Base-by-base conservation (phyloP, 768 basidiomycete genomes). In the Hemileccinum rubropunctum region DNA sequence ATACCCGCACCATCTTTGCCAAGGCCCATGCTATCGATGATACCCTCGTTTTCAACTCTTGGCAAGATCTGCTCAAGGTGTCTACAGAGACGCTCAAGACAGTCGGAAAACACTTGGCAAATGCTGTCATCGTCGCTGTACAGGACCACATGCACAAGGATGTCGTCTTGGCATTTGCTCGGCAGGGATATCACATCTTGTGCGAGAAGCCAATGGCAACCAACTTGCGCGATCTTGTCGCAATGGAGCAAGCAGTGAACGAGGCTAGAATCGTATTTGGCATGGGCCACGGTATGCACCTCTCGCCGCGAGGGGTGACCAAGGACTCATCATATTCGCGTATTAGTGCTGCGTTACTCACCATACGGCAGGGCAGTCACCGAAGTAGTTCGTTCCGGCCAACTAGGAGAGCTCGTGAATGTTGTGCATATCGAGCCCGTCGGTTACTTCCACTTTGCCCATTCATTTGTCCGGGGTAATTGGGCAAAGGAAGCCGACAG, bases 171-270 rank as follows among this genome's bases (percentile, higher is more conserved):
- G 88, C 84, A 0, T 92, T 91, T 69, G 84, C 84, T 0, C 76
- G 74, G 36, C 89, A 90, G 60, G 89, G 90, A 1, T 94, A 94
- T 61, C 84, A 92, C 58, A 88, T 95, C 48, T 75, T 95, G 18
- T 94, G 92, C 67, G 92, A 95, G 76, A 95, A 95, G 64, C 92
- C 92, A 0, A 90, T 95, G 86, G 88, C 91, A 1, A 92, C 88
- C 4, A 79, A 66, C 46, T 59, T 87, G 33, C 73, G 77, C 46
- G 89, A 89, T 54, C 88, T 91, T 51, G 63, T 94, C 42, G 75
- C 73, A 64, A 93, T 94, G 75, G 83, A 88, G 54, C 71, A 73
- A 28, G 87, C 82, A 0, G 76, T 94, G 27, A 83, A 80, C 66
- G 76, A 82, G 30, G 78, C 84, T 3, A 81, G 80, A 1, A 74